A percentile compares a stretch with the other conserved stretches of the same genome.
These are phyloP conservation scores for Gossypium davidsonii DNA, from an alignment of 441 rosid species.

Conservation along the genomic window DNA sequence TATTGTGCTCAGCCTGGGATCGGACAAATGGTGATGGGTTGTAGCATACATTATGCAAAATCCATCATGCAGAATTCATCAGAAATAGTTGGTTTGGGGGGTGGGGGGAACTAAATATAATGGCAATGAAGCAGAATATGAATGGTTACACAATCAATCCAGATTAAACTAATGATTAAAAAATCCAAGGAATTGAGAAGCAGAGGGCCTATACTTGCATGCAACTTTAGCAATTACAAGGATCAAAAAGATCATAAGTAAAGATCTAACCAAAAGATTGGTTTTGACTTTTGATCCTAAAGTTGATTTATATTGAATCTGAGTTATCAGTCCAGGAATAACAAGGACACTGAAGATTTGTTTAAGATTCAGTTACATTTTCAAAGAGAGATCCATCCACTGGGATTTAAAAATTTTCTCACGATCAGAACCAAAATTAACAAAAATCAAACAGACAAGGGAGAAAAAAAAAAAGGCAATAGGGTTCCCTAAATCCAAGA, in stretches of 20 bases:
- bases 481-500: background rate
- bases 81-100: background rate
- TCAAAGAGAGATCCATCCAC: background rate
- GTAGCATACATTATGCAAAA: background rate
- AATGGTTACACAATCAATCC: background rate
- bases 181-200: background rate
- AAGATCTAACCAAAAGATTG: slow-evolving; percentile 1
- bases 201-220: background rate
- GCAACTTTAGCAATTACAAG: slow-evolving; percentile 6
- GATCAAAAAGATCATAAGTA: background rate
- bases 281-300: background rate
- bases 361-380: background rate
- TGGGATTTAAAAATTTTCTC: background rate
- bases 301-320: background rate
- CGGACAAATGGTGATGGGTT: too few relatives aligned
- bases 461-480: background rate
- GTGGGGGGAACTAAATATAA: background rate
- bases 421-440: background rate
- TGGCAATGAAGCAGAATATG: background rate
- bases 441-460: background rate
- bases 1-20: too few relatives aligned
- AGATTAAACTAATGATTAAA: background rate
- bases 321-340: background rate
- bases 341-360: background rate
- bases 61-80: background rate